Evolutionary conservation across 257 asterid species (phyloP).

Genomic region (Mentha longifolia): DNA sequence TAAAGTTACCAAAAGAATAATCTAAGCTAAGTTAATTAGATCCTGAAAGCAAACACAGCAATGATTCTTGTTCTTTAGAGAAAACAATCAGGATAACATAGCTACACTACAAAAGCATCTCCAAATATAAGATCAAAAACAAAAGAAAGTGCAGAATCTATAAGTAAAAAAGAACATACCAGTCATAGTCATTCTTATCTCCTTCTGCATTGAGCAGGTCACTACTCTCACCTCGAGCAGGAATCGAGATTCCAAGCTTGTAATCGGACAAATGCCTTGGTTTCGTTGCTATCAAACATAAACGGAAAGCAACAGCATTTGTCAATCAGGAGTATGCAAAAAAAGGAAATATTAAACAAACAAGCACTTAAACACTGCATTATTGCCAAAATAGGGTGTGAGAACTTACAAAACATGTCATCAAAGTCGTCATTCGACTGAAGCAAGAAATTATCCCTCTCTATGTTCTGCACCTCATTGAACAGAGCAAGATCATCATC

Average conservation of each 20-base stretch:
- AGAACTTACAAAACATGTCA: conserved; percentile 74
- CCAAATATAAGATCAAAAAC: conserved; percentile 2
- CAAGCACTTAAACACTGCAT: conserved; percentile 8
- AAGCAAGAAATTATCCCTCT: conserved; percentile 82
- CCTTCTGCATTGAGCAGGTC: conserved; percentile 86
- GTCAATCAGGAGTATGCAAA: conserved; percentile 36
- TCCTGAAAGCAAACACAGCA: conserved; percentile 16
- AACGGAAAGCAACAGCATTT: conserved; percentile 31
- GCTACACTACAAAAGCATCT: background rate
- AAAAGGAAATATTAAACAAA: conserved; percentile 25
- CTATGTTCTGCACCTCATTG: conserved; percentile 86
- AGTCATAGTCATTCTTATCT: conserved; percentile 93
- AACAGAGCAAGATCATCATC: conserved; percentile 93
- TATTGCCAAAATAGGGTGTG: conserved; percentile 30
- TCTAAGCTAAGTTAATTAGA: conserved; percentile 17
- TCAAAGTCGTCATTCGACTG: conserved; percentile 81
- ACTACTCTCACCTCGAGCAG: conserved; percentile 86
- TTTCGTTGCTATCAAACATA: conserved; percentile 66
- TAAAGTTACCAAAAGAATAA: conserved; percentile 12
- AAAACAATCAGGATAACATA: conserved; percentile 7
- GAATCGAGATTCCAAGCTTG: conserved; percentile 77
- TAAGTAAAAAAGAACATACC: conserved; percentile 52
- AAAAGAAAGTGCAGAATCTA: conserved; percentile 27
- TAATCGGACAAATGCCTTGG: conserved; percentile 62
- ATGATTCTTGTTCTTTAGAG: conserved; percentile 8